A percentile compares a stretch with the other conserved stretches of the same genome.
Conservation (phyloP, 2,329 filamentous ascomycete genomes). For the Ceratocystis albifundus region DNA sequence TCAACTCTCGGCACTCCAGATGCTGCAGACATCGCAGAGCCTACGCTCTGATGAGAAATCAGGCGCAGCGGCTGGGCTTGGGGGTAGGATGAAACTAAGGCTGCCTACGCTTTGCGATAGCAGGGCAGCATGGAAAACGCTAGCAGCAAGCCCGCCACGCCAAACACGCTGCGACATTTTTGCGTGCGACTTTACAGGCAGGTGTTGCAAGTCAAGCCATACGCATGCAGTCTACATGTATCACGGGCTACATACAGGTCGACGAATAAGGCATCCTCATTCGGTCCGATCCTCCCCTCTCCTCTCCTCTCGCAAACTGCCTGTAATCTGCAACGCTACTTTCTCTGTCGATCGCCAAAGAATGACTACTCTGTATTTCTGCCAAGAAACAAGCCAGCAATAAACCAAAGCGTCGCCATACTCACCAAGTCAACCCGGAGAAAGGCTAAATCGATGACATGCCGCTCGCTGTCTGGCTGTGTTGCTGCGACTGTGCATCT, state of each 20-base stretch:
- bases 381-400: too few species aligned
- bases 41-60: neutral
- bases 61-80: neutral
- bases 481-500: neutral
- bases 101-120: neutral
- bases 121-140: neutral
- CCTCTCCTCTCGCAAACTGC: neutral
- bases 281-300: neutral
- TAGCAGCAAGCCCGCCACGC: neutral
- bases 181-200: neutral
- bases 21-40: neutral
- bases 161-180: neutral
- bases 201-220: neutral
- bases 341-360: neutral
- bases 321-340: neutral
- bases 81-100: neutral
- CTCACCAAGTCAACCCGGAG: too few species aligned
- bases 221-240: neutral
- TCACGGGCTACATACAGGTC: neutral
- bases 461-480: neutral
- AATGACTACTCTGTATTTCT: neutral
- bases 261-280: neutral
- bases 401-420: too few species aligned
- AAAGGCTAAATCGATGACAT: slow-evolving; percentile 6
- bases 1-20: too few species aligned